A percentile compares a stretch with the other conserved stretches of the same genome.
Conservation (phyloP, 371 early-diverging fungal species). For the Rhizopus delemar region DNA sequence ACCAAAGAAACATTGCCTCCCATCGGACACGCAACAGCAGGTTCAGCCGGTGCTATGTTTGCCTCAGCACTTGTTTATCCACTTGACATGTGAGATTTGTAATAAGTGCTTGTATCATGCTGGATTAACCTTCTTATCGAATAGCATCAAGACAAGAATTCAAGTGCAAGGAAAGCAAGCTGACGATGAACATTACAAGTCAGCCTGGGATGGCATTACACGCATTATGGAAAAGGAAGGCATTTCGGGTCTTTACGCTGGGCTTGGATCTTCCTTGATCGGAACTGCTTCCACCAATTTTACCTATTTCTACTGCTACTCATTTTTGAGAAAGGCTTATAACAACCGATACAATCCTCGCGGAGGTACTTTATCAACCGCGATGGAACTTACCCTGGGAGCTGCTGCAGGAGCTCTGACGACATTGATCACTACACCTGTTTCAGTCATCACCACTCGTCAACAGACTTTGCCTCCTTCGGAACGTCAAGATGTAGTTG, state of each 20-base stretch:
- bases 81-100: constrained; percentile 84
- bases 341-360: constrained; percentile 40
- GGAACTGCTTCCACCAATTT: constrained; percentile 90
- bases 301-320: constrained; percentile 95
- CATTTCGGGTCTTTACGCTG: constrained; percentile 89
- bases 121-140: neutral
- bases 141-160: constrained; percentile 89
- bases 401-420: constrained; percentile 90
- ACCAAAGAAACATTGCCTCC: constrained; percentile 73
- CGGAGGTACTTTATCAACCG: constrained; percentile 53
- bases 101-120: constrained; percentile 5
- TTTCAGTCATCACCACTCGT: constrained; percentile 85
- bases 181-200: constrained; percentile 59
- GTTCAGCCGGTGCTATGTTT: constrained; percentile 89
- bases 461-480: constrained; percentile 67
- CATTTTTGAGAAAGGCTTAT: constrained; percentile 68
- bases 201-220: constrained; percentile 77
- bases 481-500: constrained; percentile 57
- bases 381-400: constrained; percentile 84
- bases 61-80: constrained; percentile 91
- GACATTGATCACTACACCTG: constrained; percentile 90
- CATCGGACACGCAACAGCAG: constrained; percentile 90
- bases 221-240: constrained; percentile 86
- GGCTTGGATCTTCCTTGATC: constrained; percentile 82
- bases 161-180: constrained; percentile 72